Evolutionary conservation across 2,329 filamentous ascomycete species (phyloP).

Genomic region (Fusarium denticulatum): DNA sequence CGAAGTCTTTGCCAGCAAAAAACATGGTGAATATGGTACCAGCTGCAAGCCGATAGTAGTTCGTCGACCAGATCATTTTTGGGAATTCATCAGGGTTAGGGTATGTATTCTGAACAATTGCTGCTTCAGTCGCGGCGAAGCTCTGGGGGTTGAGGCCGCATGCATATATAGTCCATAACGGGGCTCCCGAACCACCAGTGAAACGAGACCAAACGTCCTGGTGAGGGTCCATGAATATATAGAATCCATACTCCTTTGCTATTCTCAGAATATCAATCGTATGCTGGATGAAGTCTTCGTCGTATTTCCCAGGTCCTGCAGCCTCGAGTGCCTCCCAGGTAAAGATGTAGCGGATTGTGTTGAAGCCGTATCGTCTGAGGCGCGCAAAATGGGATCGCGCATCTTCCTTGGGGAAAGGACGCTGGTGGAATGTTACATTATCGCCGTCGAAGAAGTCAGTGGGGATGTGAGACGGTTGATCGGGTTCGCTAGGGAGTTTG

Average conservation of each 20-base stretch:
- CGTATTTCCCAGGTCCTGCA: constrained; percentile 88
- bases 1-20: constrained; percentile 90
- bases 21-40: constrained; percentile 95
- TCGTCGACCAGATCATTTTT: constrained; percentile 99
- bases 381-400: constrained; percentile 88
- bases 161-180: constrained; percentile 97
- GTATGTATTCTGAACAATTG: constrained; percentile 94
- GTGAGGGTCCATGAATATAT: constrained; percentile 98
- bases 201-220: constrained; percentile 99
- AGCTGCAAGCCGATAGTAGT: constrained; percentile 87
- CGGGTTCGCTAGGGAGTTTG: constrained; percentile 85
- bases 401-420: constrained; percentile 85
- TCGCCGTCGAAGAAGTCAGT: constrained; percentile 93
- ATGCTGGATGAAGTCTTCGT: constrained; percentile 91
- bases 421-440: constrained; percentile 85
- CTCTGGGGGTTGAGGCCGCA: constrained; percentile 87
- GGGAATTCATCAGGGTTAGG: constrained; percentile 86
- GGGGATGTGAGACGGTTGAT: constrained; percentile 80
- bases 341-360: constrained; percentile 95
- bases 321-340: constrained; percentile 99
- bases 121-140: constrained; percentile 88
- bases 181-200: constrained; percentile 92
- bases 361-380: constrained; percentile 90
- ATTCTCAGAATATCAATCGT: constrained; percentile 86
- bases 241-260: constrained; percentile 91